Base-by-base conservation (phyloP, 495 filamentous ascomycete species). In the Penicillium desertorum region DNA sequence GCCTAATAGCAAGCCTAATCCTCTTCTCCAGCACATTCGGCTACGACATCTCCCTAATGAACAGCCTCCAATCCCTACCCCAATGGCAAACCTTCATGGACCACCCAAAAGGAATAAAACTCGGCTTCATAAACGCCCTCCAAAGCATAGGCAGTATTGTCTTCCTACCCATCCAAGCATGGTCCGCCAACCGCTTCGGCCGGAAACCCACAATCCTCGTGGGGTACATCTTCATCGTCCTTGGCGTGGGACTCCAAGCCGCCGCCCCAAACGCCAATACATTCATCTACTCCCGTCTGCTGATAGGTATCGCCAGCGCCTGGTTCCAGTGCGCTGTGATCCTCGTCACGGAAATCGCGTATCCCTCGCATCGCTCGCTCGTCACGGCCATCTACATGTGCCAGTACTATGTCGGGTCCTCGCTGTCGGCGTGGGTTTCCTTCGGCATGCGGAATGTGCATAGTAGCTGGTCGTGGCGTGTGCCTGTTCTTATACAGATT, bases 371-470 rank as follows among this genome's bases (percentile, higher is more conserved):
- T 56, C 82, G 82, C 67, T 80, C 75, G 37, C 76, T 77, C 58
- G 73, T 85, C 60, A 85, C 81, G 20, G 79, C 81, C 27, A 74
- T 86, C 27, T 87, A 83, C 67, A 84, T 84, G 69, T 81, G 76
- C 17, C 36, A 56, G 39, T 65, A 56, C 23, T 56, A 60, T 12
- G 42, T 52, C 1, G 84, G 84, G 27, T 81, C 82, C 54, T 72
- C 80, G 29, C 59, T 67, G 66, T 66, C 62, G 1, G 57, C 56
- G 17, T 82, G 78, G 60, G 17, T 52, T 22, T 49, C 48, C 1
- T 65, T 60, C 29, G 60, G 53, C 4, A 49, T 47, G 14, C 61
- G 62, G 34, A 58, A 65, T 44, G 59, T 70, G 29, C 48, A 54
- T 11, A 69, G 52, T 51, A 63, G 65, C 52, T 79, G 76, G 76